phyloP scores from a whole-genome alignment of 768 basidiomycete species.

The Daedaleopsis sinensis region DNA sequence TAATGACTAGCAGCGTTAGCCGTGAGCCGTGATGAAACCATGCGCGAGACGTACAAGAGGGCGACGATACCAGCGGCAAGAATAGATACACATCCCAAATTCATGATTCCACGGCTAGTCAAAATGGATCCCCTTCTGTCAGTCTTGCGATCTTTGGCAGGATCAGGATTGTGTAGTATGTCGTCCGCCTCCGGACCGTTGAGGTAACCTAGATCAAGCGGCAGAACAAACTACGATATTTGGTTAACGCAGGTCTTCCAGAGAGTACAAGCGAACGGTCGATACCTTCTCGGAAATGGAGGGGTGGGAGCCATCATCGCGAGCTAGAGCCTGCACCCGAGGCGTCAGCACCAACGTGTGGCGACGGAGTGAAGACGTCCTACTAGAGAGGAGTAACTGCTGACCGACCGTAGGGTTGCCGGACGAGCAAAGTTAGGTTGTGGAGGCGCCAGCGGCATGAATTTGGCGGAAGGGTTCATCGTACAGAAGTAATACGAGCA shows the following conservation, averaged over 20 bases:
- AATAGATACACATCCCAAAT: slow-evolving; percentile 69
- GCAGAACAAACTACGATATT: background rate
- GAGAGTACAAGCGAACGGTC: too few relatives aligned
- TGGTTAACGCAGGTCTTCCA: too few relatives aligned
- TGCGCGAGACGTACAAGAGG: slow-evolving; percentile 56
- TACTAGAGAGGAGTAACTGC: background rate
- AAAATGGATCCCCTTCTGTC: slow-evolving; percentile 47
- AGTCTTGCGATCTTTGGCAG: slow-evolving; percentile 26
- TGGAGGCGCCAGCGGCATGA: background rate
- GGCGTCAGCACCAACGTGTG: background rate
- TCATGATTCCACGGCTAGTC: slow-evolving; percentile 64
- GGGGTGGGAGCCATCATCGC: background rate
- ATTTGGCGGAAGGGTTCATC: background rate
- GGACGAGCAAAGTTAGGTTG: background rate
- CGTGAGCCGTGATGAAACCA: background rate
- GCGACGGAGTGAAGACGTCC: background rate
- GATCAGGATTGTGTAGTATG: slow-evolving; percentile 68
- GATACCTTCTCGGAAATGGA: slow-evolving; percentile 14
- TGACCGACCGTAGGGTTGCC: background rate
- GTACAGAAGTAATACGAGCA: background rate
- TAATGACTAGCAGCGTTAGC: slow-evolving; percentile 12
- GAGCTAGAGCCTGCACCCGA: background rate
- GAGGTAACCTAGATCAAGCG: slow-evolving; percentile 33
- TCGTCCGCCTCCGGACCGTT: slow-evolving; percentile 60
- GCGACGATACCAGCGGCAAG: slow-evolving; percentile 49